Base-by-base conservation (phyloP, 345 rosid species). In the Gossypium stocksii region DNA sequence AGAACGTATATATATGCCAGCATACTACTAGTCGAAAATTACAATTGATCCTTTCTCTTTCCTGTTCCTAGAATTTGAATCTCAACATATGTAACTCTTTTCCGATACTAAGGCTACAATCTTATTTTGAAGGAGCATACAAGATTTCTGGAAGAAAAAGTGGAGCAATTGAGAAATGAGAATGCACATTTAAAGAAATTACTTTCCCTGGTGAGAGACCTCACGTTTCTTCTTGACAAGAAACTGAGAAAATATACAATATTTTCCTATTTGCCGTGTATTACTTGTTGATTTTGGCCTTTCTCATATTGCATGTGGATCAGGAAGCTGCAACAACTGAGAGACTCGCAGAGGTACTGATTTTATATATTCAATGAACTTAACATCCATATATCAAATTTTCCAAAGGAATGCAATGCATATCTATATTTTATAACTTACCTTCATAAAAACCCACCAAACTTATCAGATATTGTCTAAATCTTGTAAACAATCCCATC, bases 191-290 rank as follows among this genome's bases (percentile, higher is more conserved):
- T 54, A 48, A 71, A 34, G 63, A 29, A 29, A 53, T 29, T 54
- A 52, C 63, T 71, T 56, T 17, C 61, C 74, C 43, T 54, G 49
- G 74, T 71, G 22, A 52, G 74, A 52, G 74, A 52, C 34, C 74
- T 38, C 9, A 71, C 23, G 34, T 19, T 43, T 44, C 27, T 65
- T 65, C 44, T 43, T 19, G 17, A 43, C 14, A 41, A 16, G 48
- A 63, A 62, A 16, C 2, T 58, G 34, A 58, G 34, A 58, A 58
- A 58, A 22, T 22, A 22, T 22, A 12, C 20, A 11, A 58, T 60
- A 34, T 38, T 38, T 2, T 63, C 3, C 48, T 38, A 8, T 25
- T 60, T 63, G 3, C 14, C 29, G 2, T 8, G 43, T 61, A 25
- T 14, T 23, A 13, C 38, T 59, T 12, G 7, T 56, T 56, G 60